Conservation (phyloP, 306 rosid species). For the Fagus sylvatica region DNA sequence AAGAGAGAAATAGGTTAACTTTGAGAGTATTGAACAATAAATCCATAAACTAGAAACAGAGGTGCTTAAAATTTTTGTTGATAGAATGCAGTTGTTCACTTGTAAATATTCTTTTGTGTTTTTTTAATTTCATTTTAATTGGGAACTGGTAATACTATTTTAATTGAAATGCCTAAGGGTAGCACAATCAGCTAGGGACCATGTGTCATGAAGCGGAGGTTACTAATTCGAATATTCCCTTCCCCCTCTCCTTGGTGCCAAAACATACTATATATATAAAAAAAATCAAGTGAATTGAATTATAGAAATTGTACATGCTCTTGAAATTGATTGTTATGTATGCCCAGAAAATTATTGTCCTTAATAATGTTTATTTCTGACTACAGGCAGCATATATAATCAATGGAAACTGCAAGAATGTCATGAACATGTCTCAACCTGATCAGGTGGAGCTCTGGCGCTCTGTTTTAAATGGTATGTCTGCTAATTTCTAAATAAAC, state of each 20-base stretch:
- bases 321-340: not conserved
- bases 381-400: slow-evolving; percentile 86
- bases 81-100: not conserved
- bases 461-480: slow-evolving; percentile 70
- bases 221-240: too few species aligned
- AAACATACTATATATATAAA: too few species aligned
- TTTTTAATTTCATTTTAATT: not conserved
- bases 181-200: too few species aligned
- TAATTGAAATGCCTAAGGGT: not conserved
- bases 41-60: not conserved
- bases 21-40: not conserved
- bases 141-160: not conserved
- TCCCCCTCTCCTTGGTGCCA: too few species aligned
- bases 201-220: too few species aligned
- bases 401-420: slow-evolving; percentile 85
- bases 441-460: slow-evolving; percentile 97
- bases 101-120: not conserved
- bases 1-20: too few species aligned
- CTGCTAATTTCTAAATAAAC: slow-evolving; percentile 26
- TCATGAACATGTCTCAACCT: slow-evolving; percentile 96
- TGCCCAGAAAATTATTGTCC: not conserved
- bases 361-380: slow-evolving; percentile 17
- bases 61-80: not conserved
- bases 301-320: not conserved
- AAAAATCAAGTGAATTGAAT: too few species aligned